phyloP scores from a whole-genome alignment of 2,329 filamentous ascomycete species.

The Neonectria sp. region DNA sequence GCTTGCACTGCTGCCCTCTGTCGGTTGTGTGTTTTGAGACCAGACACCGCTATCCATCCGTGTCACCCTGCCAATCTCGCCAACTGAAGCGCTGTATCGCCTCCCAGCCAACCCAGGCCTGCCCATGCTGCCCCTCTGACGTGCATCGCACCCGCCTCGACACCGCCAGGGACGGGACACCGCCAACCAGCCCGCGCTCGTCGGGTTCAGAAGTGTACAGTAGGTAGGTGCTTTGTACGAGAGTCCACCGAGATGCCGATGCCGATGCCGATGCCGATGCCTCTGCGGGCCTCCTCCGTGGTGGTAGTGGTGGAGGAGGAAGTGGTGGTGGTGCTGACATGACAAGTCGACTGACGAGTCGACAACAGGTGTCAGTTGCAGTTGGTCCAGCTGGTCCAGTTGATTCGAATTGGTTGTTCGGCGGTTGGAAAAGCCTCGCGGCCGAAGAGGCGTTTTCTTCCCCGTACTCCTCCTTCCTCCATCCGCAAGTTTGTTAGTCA shows the following conservation, averaged over 20 bases:
- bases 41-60: conserved; percentile 16
- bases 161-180: conserved; percentile 23
- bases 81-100: conserved; percentile 11
- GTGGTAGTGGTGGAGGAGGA: neutral
- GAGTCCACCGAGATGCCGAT: conserved; percentile 10
- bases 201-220: conserved; percentile 5
- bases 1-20: neutral
- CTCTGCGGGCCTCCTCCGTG: neutral
- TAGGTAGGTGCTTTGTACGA: neutral
- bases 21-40: conserved; percentile 21
- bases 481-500: conserved; percentile 24
- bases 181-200: conserved; percentile 20
- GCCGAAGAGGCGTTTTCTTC: conserved; percentile 25
- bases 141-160: conserved; percentile 25
- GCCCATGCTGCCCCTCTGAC: conserved; percentile 31
- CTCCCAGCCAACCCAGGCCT: conserved; percentile 28
- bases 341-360: conserved; percentile 30
- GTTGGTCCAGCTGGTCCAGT: conserved; percentile 15
- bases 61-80: conserved; percentile 23
- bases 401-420: conserved; percentile 21
- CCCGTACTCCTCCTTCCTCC: conserved; percentile 17
- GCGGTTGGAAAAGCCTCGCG: conserved; percentile 28
- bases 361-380: conserved; percentile 30
- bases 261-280: neutral
- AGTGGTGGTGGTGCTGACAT: conserved; percentile 10